Evolutionary conservation across 2,329 filamentous ascomycete genomes (phyloP).

Genomic region (Clarireedia hainanense): DNA sequence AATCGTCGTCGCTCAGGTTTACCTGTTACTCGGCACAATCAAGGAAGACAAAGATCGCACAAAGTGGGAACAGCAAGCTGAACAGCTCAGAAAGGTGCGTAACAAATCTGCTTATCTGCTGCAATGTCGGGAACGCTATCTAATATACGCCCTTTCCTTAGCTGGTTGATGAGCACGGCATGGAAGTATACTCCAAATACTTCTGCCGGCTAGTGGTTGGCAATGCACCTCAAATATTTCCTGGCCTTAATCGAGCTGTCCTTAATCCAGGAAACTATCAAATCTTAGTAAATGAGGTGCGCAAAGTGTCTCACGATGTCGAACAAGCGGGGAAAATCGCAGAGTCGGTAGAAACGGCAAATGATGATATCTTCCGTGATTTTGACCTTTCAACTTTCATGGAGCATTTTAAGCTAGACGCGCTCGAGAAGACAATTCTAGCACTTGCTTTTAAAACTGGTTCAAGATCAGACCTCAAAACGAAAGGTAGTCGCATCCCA

Average conservation of each 20-base stretch:
- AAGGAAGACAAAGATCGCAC: constrained; percentile 86
- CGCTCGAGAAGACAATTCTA: constrained; percentile 78
- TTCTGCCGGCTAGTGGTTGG: constrained; percentile 86
- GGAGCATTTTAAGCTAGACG: constrained; percentile 91
- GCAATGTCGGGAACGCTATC: constrained; percentile 4
- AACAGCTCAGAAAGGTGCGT: constrained; percentile 83
- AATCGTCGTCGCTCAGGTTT: constrained; percentile 92
- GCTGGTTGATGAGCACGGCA: constrained; percentile 96
- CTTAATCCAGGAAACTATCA: constrained; percentile 77
- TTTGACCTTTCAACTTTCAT: constrained; percentile 95
- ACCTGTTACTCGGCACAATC: constrained; percentile 85
- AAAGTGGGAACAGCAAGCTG: constrained; percentile 88
- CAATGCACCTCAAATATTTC: constrained; percentile 89
- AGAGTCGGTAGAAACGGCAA: constrained; percentile 82
- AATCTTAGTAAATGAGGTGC: constrained; percentile 74
- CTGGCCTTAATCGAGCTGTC: constrained; percentile 63
- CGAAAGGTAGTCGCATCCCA: constrained; percentile 60
- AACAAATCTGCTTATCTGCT: neutral
- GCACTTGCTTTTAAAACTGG: constrained; percentile 81
- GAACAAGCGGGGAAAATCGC: constrained; percentile 86
- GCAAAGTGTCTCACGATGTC: constrained; percentile 72
- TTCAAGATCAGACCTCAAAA: constrained; percentile 73
- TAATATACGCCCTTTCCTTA: constrained; percentile 30
- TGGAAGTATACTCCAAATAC: constrained; percentile 97
- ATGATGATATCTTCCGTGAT: constrained; percentile 89